These are phyloP conservation scores for Symbiodinium pilosum DNA, from an alignment of 73 alveolate genomes.

Conservation along the genomic window DNA sequence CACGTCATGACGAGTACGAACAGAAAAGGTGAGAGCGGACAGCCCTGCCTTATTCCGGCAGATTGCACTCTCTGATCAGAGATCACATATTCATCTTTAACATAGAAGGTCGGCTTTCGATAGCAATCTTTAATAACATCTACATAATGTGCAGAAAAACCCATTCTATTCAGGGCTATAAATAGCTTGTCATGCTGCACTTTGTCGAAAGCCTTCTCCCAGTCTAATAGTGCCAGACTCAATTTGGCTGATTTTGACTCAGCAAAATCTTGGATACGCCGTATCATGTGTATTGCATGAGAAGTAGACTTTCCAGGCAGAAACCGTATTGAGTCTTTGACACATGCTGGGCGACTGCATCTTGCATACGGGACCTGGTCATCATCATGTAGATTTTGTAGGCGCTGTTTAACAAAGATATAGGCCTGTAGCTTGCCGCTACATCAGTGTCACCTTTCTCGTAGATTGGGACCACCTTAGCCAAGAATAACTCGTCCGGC, in stretches of 20 bases:
- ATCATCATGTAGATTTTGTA: constrained; percentile 41
- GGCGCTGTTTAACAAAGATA: background rate
- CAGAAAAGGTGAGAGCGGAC: background rate
- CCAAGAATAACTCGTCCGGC: no score
- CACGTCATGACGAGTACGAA: background rate
- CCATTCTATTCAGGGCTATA: background rate
- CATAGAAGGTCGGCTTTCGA: background rate
- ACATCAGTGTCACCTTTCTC: no score
- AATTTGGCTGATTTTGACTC: background rate
- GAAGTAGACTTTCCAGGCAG: constrained; percentile 8
- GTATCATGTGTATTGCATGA: background rate
- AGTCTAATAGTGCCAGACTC: constrained; percentile 27
- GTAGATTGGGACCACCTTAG: no score
- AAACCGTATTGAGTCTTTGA: constrained; percentile 19
- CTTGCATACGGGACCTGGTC: constrained; percentile 12
- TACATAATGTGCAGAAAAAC: background rate
- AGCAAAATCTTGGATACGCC: constrained; percentile 20
- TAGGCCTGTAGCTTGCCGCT: constrained; percentile 15
- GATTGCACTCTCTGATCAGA: background rate
- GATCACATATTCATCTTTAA: background rate
- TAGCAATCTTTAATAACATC: background rate
- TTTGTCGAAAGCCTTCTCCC: constrained; percentile 47
- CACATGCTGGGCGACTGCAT: background rate
- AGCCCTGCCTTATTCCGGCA: background rate
- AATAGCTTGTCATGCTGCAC: constrained; percentile 14